phyloP scores from a whole-genome alignment of 169 alveolate genomes.

The Plasmodium adleri region DNA sequence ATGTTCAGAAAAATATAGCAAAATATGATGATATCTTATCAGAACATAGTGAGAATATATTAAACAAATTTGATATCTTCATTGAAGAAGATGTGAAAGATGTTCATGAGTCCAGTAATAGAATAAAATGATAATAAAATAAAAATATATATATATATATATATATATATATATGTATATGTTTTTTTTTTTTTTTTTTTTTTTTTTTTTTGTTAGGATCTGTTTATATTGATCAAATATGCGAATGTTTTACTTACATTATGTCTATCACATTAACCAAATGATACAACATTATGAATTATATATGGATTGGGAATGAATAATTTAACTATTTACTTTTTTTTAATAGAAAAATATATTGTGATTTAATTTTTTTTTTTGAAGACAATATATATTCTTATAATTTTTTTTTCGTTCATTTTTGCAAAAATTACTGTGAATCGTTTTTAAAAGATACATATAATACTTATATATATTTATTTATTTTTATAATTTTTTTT shows the following conservation, averaged over 20 bases:
- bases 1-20: slow-evolving; percentile 39
- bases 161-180: slow-evolving; percentile 5
- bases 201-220: slow-evolving; percentile 16
- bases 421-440: too few species aligned
- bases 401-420: too few species aligned
- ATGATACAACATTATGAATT: background rate
- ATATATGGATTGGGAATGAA: too few species aligned
- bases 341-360: too few species aligned
- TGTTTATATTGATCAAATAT: slow-evolving; percentile 24
- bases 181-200: background rate
- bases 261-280: slow-evolving; percentile 47
- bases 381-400: too few species aligned
- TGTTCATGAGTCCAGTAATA: slow-evolving; percentile 8
- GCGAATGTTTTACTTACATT: slow-evolving; percentile 50
- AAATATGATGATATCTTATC: slow-evolving; percentile 50
- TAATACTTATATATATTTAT: too few species aligned
- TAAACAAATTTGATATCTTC: slow-evolving; percentile 41
- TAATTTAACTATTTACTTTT: too few species aligned
- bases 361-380: too few species aligned
- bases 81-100: slow-evolving; percentile 16
- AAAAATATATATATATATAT: background rate
- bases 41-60: slow-evolving; percentile 29
- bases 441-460: too few species aligned
- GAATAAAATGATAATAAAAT: background rate
- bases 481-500: too few species aligned